Conservation (phyloP, 2,329 filamentous ascomycete species). For the Alternaria novae-zelandiae region DNA sequence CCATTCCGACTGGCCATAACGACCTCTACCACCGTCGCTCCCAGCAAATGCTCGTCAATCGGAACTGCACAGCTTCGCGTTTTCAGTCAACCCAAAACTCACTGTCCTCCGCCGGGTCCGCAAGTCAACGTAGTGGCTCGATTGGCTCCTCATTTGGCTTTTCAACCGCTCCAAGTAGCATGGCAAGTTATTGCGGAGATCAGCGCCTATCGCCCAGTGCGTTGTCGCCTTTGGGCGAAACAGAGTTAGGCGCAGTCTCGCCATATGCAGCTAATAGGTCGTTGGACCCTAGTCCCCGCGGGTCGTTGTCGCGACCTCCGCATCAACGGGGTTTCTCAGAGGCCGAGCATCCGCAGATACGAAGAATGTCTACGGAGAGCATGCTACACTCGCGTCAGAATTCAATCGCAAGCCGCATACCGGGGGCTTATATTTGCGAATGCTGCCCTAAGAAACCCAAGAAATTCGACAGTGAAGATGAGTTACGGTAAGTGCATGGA, state of each 20-base stretch:
- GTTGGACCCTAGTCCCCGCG: constrained; percentile 52
- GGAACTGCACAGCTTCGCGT: constrained; percentile 60
- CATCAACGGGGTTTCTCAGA: constrained; percentile 53
- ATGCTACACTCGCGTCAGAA: constrained; percentile 55
- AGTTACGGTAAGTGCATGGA: constrained; percentile 72
- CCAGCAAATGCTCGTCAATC: constrained; percentile 61
- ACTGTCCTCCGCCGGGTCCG: constrained; percentile 67
- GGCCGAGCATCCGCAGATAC: constrained; percentile 46
- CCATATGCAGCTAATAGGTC: constrained; percentile 59
- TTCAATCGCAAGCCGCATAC: constrained; percentile 58
- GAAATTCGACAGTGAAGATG: constrained; percentile 85
- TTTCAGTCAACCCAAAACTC: constrained; percentile 66
- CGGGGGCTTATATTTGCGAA: constrained; percentile 77
- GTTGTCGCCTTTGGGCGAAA: constrained; percentile 64
- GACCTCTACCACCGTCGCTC: constrained; percentile 63
- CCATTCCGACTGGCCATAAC: constrained; percentile 49
- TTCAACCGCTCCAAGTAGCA: constrained; percentile 66
- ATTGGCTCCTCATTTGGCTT: constrained; percentile 66
- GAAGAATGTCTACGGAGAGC: constrained; percentile 58
- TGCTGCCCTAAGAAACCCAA: constrained; percentile 98
- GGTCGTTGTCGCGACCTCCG: constrained; percentile 47
- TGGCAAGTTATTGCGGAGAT: constrained; percentile 68
- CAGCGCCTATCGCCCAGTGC: constrained; percentile 67
- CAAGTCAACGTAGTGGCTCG: constrained; percentile 65
- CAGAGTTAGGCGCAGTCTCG: constrained; percentile 61